Evolutionary conservation across 768 basidiomycete species (phyloP).

Genomic region (Hypsizygus marmoreus): DNA sequence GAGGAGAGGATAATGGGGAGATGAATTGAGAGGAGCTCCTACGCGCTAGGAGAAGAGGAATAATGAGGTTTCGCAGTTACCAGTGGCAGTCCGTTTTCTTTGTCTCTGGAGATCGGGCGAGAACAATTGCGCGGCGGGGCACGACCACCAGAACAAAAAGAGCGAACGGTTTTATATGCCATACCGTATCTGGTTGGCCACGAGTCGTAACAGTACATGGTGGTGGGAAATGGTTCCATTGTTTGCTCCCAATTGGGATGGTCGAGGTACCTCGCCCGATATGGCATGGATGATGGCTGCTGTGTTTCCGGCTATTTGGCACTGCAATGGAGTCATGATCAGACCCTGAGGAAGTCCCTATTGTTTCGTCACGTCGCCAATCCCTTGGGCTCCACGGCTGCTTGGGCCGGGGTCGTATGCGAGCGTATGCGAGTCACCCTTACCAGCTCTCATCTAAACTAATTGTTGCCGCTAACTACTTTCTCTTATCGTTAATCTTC

Average conservation of each 20-base stretch:
- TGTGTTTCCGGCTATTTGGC: slow-evolving; percentile 36
- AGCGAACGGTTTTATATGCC: slow-evolving; percentile 54
- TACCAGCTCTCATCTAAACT: slow-evolving; percentile 18
- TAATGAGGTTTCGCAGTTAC: slow-evolving; percentile 51
- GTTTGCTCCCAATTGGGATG: slow-evolving; percentile 31
- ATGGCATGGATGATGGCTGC: slow-evolving; percentile 21
- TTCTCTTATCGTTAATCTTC: slow-evolving; percentile 21
- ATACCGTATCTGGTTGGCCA: no score
- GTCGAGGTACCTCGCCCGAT: slow-evolving; percentile 41
- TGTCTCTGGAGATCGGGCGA: slow-evolving; percentile 48
- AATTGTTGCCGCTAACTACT: slow-evolving; percentile 28
- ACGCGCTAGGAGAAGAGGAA: slow-evolving; percentile 38
- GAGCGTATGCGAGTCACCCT: slow-evolving; percentile 9
- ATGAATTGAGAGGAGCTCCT: slow-evolving; percentile 34
- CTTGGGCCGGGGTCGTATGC: slow-evolving; percentile 35
- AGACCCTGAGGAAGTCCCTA: no score
- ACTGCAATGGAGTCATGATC: slow-evolving; percentile 44
- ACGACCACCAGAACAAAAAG: slow-evolving; percentile 62
- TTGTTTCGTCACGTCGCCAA: slow-evolving; percentile 39
- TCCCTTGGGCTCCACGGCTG: slow-evolving; percentile 25
- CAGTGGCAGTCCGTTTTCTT: slow-evolving; percentile 46
- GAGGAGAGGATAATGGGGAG: slow-evolving; percentile 27
- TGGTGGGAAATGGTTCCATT: no score
- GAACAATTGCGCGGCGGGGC: slow-evolving; percentile 72
- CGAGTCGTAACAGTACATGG: slow-evolving; percentile 39